Base-by-base conservation (phyloP, 2,329 filamentous ascomycete species). In the Aspergillus carbonarius region DNA sequence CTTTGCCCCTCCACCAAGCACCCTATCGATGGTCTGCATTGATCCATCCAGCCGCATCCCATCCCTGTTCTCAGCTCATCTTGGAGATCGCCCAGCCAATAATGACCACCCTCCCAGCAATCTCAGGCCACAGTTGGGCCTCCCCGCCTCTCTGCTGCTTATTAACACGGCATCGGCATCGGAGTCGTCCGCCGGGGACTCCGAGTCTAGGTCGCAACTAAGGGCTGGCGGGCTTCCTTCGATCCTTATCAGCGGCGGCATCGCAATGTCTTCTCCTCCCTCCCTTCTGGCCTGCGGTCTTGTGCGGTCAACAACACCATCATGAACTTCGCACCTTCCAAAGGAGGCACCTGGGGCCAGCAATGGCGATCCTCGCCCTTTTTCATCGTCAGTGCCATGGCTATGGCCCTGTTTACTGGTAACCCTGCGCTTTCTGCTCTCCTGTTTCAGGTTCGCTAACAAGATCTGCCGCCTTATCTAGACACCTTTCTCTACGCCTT, bases 401-500 rank as follows among this genome's bases (percentile, higher is more conserved):
- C 63, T 8, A 64, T 68, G 54, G 66, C 66, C 30, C 32, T 68
- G 27, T 66, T 67, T n/a, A 63, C 66, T 2, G 66, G 64, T 66
- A 58, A 30, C 25, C 10, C 25, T 9, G 3, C 23, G 27, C 10
- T 10, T 18, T 32, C 23, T 47, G 8, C n/a, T 18, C 55, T 10
- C 30, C 13, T 20, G 25, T 13, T 23, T n/a, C 15, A 23, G 12
- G 10, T 42, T 42, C 12, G 12, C 39, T 30, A 20, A 44, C 35
- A 13, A 17, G 37, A n/a, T 42, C 34, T 23, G 30, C 27, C 10
- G 5, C 7, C n/a, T 23, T 15, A 9, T 34, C 18, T 35, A 72
- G 70, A 72, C 44, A 63, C 63, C 12, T 72, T 71, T 18, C 63
- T 72, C 1, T 71, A 69, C 51, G 62, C 63, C 10, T 72, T 72